Evolutionary conservation across 2,329 filamentous ascomycete genomes (phyloP), one percentile per base, ranked within the genome.

Genomic region (Fusarium sororula): DNA sequence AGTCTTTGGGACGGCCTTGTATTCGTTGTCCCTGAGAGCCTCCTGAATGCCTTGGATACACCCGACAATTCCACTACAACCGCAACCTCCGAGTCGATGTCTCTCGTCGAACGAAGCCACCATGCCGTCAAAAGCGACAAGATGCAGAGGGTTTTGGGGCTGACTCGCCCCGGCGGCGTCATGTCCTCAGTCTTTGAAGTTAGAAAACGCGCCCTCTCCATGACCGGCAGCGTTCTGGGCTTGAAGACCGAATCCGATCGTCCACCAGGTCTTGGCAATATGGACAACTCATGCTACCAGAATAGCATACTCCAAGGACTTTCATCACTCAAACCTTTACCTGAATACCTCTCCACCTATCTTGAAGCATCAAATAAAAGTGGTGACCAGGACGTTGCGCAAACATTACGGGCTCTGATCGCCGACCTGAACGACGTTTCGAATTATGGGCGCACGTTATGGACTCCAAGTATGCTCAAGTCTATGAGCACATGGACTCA

Each of bases 201-300:
- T 7, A 87, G 90, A 39, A 87, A 88, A 63, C 87, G 88, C 63
- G 86, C 88, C 26, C 80, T 91, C 44, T 87, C 86, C 18, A 80
- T 92, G 53, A 88, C 88, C 2, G 85, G 83, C 45, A 83, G 79
- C 61, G 80, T 84, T 41, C 76, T 85, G 60, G 79, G 81, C 32
- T 72, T 83, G 30, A 87, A 85, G 73, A 74, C 77, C 30, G 81
- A 81, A 30, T 78, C 82, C 30, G 84, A 87, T 50, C 82, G 83
- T 38, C 93, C 86, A 56, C 87, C 85, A 4, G 96, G 96, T 0
- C 84, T 98, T 60, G 94, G 94, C 15, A 99, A 99, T 81, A 92
- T 91, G 84, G 94, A 97, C 84, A 98, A 98, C 81, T 98, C 95
- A 4, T 98, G 96, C 85, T 99, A 97, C 81, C 96, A 98, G 82